Base-by-base conservation (phyloP, 2,329 filamentous ascomycete species). In the Emmonsiellopsis sp. region DNA sequence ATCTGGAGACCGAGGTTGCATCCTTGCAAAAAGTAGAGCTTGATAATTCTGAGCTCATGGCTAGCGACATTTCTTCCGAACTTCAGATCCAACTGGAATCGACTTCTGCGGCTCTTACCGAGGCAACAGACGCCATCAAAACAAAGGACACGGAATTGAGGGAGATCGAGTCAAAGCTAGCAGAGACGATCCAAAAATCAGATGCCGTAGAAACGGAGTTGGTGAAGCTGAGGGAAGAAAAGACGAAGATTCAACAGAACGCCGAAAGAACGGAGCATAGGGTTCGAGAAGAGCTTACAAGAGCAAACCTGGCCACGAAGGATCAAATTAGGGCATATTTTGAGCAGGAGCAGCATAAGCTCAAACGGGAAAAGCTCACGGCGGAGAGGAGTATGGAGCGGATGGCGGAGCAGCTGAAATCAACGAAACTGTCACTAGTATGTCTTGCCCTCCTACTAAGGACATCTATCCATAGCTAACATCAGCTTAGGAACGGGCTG, bases 231-330 rank as follows among this genome's bases (percentile, higher is more conserved):
- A 61, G 64, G 46, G 54, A 40, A 2, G 62, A 71, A 49, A 62
- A 59, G 7, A 34, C 37, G 2, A 51, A 53, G 2, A 46, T 67
- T 45, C 54, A 57, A 34, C 56, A 62, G n/a, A 59, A 64, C 20
- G 43, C 61, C 2, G 50, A 55, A 11, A 38, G 54, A 0, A 57
- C 58, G 7, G 66, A 69, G 44, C 53, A 54, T 13, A 63, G 54
- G n/a, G 52, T 68, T 10, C 62, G 63, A 16, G 61, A 67, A 37
- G 65, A 70, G 55, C 32, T 68, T 53, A 61, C 59, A 16, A 60
- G 66, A 58, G 69, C 67, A 42, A 63, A 63, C 50, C 48, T 61
- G 13, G 51, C 58, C n/a, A 54, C 60, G 6, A 63, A 61, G 42
- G 63, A 67, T 13, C 59, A 66, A 43, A 59, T 59, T 43, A 63